These are phyloP conservation scores for Angomonas deanei DNA, from an alignment of 208 protist genomes.

Conservation along the genomic window DNA sequence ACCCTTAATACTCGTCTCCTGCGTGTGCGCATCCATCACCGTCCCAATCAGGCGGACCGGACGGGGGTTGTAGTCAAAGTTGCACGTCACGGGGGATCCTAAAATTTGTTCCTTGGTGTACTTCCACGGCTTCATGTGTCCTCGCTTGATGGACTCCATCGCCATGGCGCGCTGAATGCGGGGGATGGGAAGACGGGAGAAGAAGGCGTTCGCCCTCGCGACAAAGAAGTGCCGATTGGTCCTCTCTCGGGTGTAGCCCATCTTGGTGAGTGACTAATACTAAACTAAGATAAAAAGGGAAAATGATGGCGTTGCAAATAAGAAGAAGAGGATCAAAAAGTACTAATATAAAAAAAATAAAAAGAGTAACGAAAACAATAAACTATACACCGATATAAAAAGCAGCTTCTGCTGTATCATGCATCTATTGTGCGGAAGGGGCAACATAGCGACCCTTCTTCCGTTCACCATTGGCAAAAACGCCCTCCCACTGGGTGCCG, in stretches of 20 bases:
- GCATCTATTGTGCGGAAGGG: neutral
- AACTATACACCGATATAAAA: neutral
- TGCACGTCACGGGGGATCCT: conserved; percentile 78
- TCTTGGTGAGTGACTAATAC: neutral
- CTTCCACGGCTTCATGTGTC: conserved; percentile 83
- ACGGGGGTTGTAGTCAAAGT: conserved; percentile 89
- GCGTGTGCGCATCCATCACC: conserved; percentile 86
- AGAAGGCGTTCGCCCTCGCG: conserved; percentile 84
- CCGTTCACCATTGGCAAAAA: conserved; percentile 37
- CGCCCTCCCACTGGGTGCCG: conserved; percentile 65
- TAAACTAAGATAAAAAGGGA: neutral
- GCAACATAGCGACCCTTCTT: conserved; percentile 18
- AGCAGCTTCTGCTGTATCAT: neutral
- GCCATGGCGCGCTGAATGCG: conserved; percentile 82
- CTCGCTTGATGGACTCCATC: conserved; percentile 82
- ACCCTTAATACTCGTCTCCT: conserved; percentile 87
- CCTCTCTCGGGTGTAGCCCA: conserved; percentile 84
- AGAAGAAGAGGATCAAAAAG: neutral
- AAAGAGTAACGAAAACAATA: neutral
- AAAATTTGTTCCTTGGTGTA: conserved; percentile 89
- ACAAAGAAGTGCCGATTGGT: conserved; percentile 88
- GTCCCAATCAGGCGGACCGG: conserved; percentile 87
- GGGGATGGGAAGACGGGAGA: conserved; percentile 78
- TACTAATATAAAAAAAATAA: conserved; percentile 5
- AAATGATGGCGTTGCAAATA: neutral